Evolutionary conservation across 345 rosid genomes (phyloP), one percentile per base, ranked within the genome.

Genomic region (Boechera stricta): DNA sequence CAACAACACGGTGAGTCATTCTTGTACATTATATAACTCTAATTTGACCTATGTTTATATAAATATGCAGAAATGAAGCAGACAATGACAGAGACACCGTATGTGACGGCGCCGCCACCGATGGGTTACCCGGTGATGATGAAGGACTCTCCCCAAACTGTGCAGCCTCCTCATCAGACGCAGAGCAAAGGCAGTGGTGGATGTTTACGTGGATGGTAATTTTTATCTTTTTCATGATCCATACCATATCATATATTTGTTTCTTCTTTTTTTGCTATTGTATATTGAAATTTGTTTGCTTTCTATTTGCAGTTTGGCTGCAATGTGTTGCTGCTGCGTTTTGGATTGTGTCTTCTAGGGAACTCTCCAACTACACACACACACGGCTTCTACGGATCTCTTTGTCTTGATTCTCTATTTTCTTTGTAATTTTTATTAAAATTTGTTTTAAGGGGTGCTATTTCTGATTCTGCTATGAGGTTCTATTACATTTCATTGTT

Each of bases 151-250:
- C 66, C 72, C 8, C 18, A 74, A 57, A 74, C 57, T 32, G 67
- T 48, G 59, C 24, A 21, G 24, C 24, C 24, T 1, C 24, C 24
- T 21, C 24, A 21, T 21, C 49, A 74, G 57, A 33, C 72, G 7
- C 58, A 75, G 26, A 75, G 10, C 52, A 75, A 67, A 75, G 78
- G 78, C 78, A 67, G 67, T 31, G 73, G 33, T 67, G 73, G 67
- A 1, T 67, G 57, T 47, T 47, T 75, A 36, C 67, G 67, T 56
- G 78, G 78, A 57, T 75, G 78, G 78, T 75, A 67, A 5, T 3
- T 16, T 16, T 72, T 31, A 67, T 42, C 5, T 73, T 4, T 73
- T 21, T 53, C 47, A 3, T 31, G 33, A 21, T 21, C 24, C 1
- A 5, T 31, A 13, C 9, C 56, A n/a, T 16, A 48, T 64, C 68